Base-by-base conservation (phyloP, 225 moss, liverwort and hornwort species). In the Bryoerythrophyllum caledonicum region DNA sequence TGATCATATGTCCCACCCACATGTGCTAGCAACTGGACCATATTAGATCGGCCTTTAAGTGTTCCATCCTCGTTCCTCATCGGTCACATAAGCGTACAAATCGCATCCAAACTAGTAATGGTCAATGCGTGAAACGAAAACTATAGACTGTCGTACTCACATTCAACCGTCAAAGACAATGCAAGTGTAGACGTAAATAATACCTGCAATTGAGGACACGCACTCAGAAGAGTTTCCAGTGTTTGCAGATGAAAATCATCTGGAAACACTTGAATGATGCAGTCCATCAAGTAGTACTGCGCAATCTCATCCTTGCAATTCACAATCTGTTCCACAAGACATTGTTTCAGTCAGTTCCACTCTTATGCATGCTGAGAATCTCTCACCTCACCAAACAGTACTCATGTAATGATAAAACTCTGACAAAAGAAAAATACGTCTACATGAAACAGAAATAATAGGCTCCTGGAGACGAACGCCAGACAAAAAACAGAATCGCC, bases 221-320 rank as follows among this genome's bases (percentile, higher is more conserved):
- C 97, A 60, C 93, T 90, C 15, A 99, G 82, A 78, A 99, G 97
- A 68, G 97, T 95, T 84, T 99, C 97, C 82, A 99, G 81, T 25
- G 97, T 99, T 83, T 95, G 97, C 79, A 99, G 86, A 79, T 99
- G 97, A 72, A 99, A 99, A 81, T 99, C 94, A 70, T 99, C 97
- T 65, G 97, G 97, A 82, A 95, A 99, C 74, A 99, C 97, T 82
- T 99, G 97, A 78, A 99, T 99, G 76, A 99, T 99, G 84, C 97
- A 99, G 71, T 99, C 97, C 95, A 99, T 99, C 89, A 99, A 87
- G 82, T 99, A 99, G 75, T 99, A 99, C 81, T 99, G 97, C 75
- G 97, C 97, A 82, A 99, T 87, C 63, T 99, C 97, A 75, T 99
- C 97, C 85, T 99, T 99, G 85, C 97, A 99, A 63, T 99, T 99